These are phyloP conservation scores for Aspergillus sp. DNA, from an alignment of 2,329 filamentous ascomycete genomes.

Conservation along the genomic window DNA sequence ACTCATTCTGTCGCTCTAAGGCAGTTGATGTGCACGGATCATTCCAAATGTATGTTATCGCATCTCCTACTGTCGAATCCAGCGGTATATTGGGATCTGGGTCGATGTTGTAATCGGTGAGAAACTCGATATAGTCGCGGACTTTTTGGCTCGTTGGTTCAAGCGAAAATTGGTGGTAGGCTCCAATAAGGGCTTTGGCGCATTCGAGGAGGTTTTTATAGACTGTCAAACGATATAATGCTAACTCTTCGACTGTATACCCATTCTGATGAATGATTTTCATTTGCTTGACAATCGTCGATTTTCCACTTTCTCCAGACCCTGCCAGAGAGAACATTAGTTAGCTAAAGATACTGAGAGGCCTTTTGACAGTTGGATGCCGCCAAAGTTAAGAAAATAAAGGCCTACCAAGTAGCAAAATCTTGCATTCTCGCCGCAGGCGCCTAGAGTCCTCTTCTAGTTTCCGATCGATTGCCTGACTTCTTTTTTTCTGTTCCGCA, in stretches of 20 bases:
- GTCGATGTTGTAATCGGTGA: constrained; percentile 85
- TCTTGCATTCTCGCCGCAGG: constrained; percentile 97
- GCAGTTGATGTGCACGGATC: constrained; percentile 80
- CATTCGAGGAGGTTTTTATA: constrained; percentile 99
- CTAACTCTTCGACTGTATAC: constrained; percentile 90
- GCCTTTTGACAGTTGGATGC: neutral
- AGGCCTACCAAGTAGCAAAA: constrained; percentile 76
- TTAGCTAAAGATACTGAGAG: constrained; percentile 1
- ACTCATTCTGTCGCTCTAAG: constrained; percentile 93
- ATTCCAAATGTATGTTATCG: constrained; percentile 84
- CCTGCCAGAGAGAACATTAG: constrained; percentile 54
- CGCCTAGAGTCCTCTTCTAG: constrained; percentile 93
- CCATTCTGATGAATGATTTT: constrained; percentile 99
- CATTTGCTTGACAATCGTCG: constrained; percentile 99
- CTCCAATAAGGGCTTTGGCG: constrained; percentile 86
- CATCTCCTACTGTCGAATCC: constrained; percentile 75
- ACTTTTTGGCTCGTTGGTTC: constrained; percentile 72
- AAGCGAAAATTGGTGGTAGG: constrained; percentile 89
- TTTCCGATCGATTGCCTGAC: constrained; percentile 89
- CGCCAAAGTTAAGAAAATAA: neutral
- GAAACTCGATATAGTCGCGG: constrained; percentile 71
- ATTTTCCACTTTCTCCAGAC: constrained; percentile 97
- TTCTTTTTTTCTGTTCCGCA: constrained; percentile 91
- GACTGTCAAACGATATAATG: constrained; percentile 90
- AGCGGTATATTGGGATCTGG: constrained; percentile 85